Conservation (phyloP, 306 rosid genomes). For the Gleditsia sinensis region DNA sequence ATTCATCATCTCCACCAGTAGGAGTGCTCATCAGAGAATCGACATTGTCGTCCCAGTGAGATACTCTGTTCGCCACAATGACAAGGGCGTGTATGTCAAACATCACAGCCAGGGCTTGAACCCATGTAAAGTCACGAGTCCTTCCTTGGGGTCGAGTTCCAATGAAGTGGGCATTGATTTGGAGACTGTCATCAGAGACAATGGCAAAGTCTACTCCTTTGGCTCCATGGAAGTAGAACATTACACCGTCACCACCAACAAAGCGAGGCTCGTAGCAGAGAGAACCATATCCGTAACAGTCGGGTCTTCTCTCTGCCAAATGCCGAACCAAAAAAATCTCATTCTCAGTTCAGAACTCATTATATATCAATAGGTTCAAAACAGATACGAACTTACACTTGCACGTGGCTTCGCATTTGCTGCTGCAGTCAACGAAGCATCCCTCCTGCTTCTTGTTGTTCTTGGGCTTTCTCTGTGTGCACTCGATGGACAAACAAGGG, state of each 20-base stretch:
- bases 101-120: slow-evolving; percentile 68
- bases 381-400: slow-evolving; percentile 53
- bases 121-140: slow-evolving; percentile 87
- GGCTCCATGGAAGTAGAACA: slow-evolving; percentile 88
- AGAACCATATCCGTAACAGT: slow-evolving; percentile 75
- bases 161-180: slow-evolving; percentile 76
- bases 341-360: neutral
- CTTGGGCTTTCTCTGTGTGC: slow-evolving; percentile 67
- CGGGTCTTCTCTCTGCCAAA: slow-evolving; percentile 60
- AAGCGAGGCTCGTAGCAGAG: slow-evolving; percentile 85
- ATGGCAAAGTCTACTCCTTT: slow-evolving; percentile 74
- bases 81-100: slow-evolving; percentile 71
- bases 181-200: slow-evolving; percentile 63
- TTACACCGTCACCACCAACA: slow-evolving; percentile 80
- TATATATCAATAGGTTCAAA: too few relatives aligned
- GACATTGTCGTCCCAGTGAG: slow-evolving; percentile 60
- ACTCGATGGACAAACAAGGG: slow-evolving; percentile 59
- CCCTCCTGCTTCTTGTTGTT: slow-evolving; percentile 70
- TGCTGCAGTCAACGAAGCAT: slow-evolving; percentile 65
- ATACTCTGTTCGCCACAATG: slow-evolving; percentile 63
- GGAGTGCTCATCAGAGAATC: slow-evolving; percentile 61
- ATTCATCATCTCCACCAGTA: slow-evolving; percentile 57
- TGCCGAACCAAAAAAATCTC: neutral
- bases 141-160: slow-evolving; percentile 75
- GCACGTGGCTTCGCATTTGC: slow-evolving; percentile 86